phyloP scores from a whole-genome alignment of 208 protist species.

The Tritrichomonas foetus region DNA sequence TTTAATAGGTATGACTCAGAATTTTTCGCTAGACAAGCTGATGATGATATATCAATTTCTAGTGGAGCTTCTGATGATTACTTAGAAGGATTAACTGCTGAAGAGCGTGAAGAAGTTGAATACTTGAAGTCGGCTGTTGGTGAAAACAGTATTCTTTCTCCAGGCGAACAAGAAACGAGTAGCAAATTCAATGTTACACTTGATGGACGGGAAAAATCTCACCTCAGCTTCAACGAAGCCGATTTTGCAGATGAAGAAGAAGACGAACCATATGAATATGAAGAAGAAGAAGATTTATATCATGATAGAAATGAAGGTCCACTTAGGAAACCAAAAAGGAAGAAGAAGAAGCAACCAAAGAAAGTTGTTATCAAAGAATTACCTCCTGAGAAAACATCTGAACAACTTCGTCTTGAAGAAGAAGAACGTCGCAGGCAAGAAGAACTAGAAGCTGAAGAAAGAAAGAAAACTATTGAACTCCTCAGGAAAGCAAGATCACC shows the following conservation, averaged over 20 bases:
- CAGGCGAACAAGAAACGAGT: too few species aligned
- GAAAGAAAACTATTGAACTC: not conserved
- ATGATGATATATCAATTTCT: too few species aligned
- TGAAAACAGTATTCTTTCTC: too few species aligned
- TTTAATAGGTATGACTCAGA: too few species aligned
- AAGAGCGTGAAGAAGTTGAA: too few species aligned
- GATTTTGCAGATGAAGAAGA: not conserved
- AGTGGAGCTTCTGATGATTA: too few species aligned
- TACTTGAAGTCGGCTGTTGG: too few species aligned
- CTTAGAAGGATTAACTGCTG: too few species aligned
- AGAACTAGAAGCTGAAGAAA: not conserved
- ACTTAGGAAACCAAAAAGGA: not conserved
- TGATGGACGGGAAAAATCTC: not conserved
- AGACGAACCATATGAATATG: not conserved
- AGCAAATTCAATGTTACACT: too few species aligned
- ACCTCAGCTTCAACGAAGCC: not conserved
- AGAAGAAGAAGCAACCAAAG: not conserved
- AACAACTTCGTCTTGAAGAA: not conserved
- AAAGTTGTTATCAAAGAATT: not conserved
- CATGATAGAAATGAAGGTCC: too few species aligned
- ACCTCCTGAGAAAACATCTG: too few species aligned
- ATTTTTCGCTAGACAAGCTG: too few species aligned
- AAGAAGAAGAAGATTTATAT: not conserved
- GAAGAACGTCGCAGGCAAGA: not conserved
- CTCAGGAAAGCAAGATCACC: not conserved